Conservation (phyloP, 1,139 yeast genomes). For the Yamadazyma pseudoaaseri region DNA sequence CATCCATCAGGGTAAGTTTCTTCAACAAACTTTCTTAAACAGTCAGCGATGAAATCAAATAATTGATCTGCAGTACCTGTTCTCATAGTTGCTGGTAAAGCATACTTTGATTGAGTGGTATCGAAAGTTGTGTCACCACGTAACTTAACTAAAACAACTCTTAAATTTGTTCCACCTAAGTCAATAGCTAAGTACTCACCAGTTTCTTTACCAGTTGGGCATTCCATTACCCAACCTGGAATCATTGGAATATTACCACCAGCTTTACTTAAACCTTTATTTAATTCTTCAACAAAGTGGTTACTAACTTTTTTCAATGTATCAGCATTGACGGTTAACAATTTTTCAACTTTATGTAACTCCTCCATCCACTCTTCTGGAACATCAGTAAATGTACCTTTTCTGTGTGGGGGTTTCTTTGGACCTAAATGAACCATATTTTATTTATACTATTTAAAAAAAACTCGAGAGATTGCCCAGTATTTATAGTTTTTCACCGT, state of each 20-base stretch:
- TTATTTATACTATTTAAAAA: not conserved
- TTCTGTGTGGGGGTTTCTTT: constrained; percentile 78
- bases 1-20: constrained; percentile 67
- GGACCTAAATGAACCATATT: constrained; percentile 84
- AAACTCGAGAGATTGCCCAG: not conserved
- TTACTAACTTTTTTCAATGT: constrained; percentile 64
- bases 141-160: constrained; percentile 82
- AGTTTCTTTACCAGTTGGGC: constrained; percentile 85
- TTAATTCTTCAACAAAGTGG: constrained; percentile 64
- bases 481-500: constrained; percentile 4
- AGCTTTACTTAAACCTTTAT: constrained; percentile 69
- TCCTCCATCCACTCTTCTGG: constrained; percentile 63
- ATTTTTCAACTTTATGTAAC: constrained; percentile 56
- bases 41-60: constrained; percentile 84
- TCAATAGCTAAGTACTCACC: constrained; percentile 93
- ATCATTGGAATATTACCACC: constrained; percentile 95
- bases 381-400: constrained; percentile 75
- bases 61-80: constrained; percentile 75
- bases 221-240: constrained; percentile 94
- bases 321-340: constrained; percentile 61
- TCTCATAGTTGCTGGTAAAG: constrained; percentile 73
- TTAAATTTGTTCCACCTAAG: constrained; percentile 91
- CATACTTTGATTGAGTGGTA: constrained; percentile 78
- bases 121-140: constrained; percentile 79
- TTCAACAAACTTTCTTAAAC: constrained; percentile 62